Conservation (phyloP, 257 asterid species). For the Lithospermum erythrorhizon region DNA sequence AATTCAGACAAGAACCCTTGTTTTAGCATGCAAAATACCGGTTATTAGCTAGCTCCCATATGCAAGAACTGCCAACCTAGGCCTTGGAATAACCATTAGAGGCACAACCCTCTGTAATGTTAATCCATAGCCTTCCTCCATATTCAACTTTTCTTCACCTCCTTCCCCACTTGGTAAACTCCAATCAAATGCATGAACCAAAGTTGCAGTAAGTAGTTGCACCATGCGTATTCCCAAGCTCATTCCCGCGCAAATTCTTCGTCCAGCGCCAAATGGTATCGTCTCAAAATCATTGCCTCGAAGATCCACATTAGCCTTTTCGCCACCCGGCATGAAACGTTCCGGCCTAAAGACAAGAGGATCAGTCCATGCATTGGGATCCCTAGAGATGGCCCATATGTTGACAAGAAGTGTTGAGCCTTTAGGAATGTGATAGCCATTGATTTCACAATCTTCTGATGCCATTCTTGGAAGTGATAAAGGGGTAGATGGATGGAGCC, state of each 20-base stretch:
- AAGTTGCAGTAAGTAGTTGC: slow-evolving; percentile 50
- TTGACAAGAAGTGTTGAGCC: slow-evolving; percentile 71
- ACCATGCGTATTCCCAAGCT: slow-evolving; percentile 69
- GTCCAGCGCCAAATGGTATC: slow-evolving; percentile 91
- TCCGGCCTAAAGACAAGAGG: slow-evolving; percentile 59
- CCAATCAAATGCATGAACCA: slow-evolving; percentile 66
- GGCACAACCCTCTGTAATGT: slow-evolving; percentile 64
- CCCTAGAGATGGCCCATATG: slow-evolving; percentile 85
- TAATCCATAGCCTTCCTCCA: slow-evolving; percentile 88
- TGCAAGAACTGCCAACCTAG: slow-evolving; percentile 42
- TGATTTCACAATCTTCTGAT: slow-evolving; percentile 38
- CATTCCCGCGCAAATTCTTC: slow-evolving; percentile 84
- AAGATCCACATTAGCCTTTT: slow-evolving; percentile 47
- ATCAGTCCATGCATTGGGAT: slow-evolving; percentile 49
- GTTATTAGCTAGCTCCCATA: background rate
- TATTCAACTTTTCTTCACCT: slow-evolving; percentile 28
- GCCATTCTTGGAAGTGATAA: slow-evolving; percentile 81
- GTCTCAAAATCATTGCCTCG: slow-evolving; percentile 67
- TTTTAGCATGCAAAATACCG: no score
- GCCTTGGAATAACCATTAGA: slow-evolving; percentile 40
- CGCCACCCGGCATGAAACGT: slow-evolving; percentile 56
- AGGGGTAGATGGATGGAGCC: slow-evolving; percentile 89
- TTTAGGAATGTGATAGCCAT: slow-evolving; percentile 64
- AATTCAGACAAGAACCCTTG: no score
- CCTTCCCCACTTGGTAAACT: slow-evolving; percentile 35